Base-by-base conservation (phyloP, 176 grass and related monocot species). In the Phoenix dactylifera region DNA sequence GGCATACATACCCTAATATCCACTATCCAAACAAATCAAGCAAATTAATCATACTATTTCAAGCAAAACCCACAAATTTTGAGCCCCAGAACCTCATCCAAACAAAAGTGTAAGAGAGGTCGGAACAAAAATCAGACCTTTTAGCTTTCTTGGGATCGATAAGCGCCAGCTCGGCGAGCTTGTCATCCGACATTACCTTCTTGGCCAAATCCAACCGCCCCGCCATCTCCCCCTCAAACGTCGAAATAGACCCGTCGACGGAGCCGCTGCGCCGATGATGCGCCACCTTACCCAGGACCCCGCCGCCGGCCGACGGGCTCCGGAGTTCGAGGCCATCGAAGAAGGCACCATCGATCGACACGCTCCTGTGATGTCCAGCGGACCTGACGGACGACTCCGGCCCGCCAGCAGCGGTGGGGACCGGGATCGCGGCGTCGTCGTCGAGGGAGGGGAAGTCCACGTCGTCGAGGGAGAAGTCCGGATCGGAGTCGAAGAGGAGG, bases 131-230 rank as follows among this genome's bases (percentile, higher is more conserved):
- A 23, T 3, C 64, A 44, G 26, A 77, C 94, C 94, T 98, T 63
- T 98, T 98, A 1, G 94, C 88, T 35, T 88, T 84, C 75, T 85
- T 98, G 70, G 94, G 94, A 68, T 98, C 94, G 55, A 93, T 60
- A 0, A 98, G 78, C 19, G 94, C 56, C 52, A 98, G 61, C 74
- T 98, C 84, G 26, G 88, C 82, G 30, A 98, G 79, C 75, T 62
- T 87, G 3, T 89, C 88, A 0, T 82, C 79, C 9, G 94, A 63
- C 65, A 98, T 80, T 22, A 84, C 94, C 81, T 98, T 98, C 84
- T 93, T 98, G 4, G 88, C 84, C 65, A 89, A 93, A 71, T 98
- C 88, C 20, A 81, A 26, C 16, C 55, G 9, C 9, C 64, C 44
- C 22, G 54, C 67, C 54, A 72, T 70, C 44, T 98, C 94, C 58